Percentiles rank a stretch among this genome's conserved stretches.
Conservation (phyloP, 805 yeast genomes). For the Kluyveromyces aestuarii region DNA sequence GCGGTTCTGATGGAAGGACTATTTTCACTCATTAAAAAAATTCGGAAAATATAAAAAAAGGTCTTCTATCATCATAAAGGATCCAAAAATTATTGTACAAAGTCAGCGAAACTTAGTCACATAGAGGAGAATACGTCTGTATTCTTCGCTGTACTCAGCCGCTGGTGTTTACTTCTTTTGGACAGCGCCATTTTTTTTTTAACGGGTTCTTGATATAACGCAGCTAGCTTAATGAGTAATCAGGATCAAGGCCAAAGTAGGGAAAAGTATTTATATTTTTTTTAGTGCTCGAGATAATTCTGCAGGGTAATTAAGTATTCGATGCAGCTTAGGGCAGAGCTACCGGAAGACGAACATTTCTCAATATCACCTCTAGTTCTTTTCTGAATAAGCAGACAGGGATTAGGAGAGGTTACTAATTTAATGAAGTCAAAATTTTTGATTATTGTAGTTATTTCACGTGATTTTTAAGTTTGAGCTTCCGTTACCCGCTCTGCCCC, state of each 20-base stretch:
- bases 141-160: no score
- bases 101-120: no score
- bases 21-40: slow-evolving; percentile 5
- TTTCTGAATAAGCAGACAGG: no score
- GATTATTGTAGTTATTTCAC: background rate
- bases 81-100: background rate
- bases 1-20: slow-evolving; percentile 15
- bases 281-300: background rate
- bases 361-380: background rate
- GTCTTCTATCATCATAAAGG: background rate
- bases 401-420: no score
- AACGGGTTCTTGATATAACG: no score
- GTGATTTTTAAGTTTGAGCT: background rate
- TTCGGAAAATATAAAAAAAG: slow-evolving; percentile 1
- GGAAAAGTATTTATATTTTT: background rate
- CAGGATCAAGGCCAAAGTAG: no score
- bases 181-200: no score
- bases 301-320: background rate
- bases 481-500: background rate
- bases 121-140: no score
- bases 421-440: no score
- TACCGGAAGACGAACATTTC: background rate
- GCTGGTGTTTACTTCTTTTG: no score
- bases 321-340: background rate
- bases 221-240: no score